phyloP scores from a whole-genome alignment of 148 eudicot genomes.

The Vaccinium corymbosum region DNA sequence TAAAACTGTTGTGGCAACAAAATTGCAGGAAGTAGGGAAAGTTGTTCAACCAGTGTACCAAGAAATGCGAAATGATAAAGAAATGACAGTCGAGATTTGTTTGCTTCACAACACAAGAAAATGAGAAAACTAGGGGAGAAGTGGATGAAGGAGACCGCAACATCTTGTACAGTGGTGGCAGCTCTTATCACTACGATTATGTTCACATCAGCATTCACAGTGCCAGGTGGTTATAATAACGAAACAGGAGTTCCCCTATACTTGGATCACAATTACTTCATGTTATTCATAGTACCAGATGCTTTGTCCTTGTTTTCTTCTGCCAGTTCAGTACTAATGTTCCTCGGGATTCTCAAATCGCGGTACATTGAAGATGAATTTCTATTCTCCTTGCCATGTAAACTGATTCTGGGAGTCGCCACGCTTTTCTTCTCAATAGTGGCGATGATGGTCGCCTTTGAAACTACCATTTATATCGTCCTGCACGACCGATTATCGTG shows the following conservation, averaged over 20 bases:
- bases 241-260: background rate
- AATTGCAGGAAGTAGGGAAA: background rate
- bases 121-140: background rate
- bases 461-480: background rate
- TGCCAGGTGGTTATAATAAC: background rate
- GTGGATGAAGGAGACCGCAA: slow-evolving; percentile 6
- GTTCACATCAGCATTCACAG: slow-evolving; percentile 10
- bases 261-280: background rate
- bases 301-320: background rate
- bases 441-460: background rate
- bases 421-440: slow-evolving; percentile 7
- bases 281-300: background rate
- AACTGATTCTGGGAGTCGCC: background rate
- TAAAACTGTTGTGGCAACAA: background rate
- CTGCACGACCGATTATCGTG: background rate
- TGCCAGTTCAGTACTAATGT: background rate
- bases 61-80: background rate
- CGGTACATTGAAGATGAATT: background rate
- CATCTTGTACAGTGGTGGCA: background rate
- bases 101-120: background rate
- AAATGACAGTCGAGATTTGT: background rate
- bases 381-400: background rate
- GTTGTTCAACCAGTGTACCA: background rate
- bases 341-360: background rate
- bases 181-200: slow-evolving; percentile 6